Evolutionary conservation across 805 yeast genomes (phyloP).

Genomic region (Spathaspora gorwiae): DNA sequence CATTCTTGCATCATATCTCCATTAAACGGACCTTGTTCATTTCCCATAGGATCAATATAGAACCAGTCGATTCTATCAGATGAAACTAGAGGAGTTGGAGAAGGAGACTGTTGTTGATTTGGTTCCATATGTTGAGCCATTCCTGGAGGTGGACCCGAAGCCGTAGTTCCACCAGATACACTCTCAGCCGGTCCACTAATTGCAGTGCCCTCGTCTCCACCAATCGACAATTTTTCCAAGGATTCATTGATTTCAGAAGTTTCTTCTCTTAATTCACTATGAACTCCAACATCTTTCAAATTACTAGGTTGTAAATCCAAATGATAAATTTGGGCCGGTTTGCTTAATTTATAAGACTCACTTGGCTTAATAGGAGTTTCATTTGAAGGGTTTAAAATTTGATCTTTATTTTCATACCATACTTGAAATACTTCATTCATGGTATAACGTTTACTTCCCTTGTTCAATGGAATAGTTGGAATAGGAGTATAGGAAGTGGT

Average conservation of each 20-base stretch:
- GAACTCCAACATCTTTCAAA: not conserved
- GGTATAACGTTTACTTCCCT: conserved; percentile 41
- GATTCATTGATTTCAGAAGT: conserved; percentile 5
- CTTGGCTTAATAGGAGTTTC: conserved; percentile 10
- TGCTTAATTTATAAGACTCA: conserved; percentile 27
- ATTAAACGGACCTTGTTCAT: conserved; percentile 77
- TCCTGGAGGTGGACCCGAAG: conserved; percentile 17
- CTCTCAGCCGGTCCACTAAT: not conserved
- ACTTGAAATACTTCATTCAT: conserved; percentile 51
- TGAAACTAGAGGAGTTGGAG: conserved; percentile 17
- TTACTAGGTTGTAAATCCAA: conserved; percentile 22
- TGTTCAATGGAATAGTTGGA: conserved; percentile 30
- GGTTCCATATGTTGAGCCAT: conserved; percentile 6
- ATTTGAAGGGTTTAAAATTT: conserved; percentile 12
- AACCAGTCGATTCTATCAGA: conserved; percentile 57
- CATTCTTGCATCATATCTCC: conserved; percentile 76
- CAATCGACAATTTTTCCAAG: conserved; percentile 7
- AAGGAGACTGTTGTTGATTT: not conserved
- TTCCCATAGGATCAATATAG: conserved; percentile 66
- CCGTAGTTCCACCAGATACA: conserved; percentile 1
- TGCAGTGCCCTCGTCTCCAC: not conserved
- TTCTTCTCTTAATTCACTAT: not conserved
- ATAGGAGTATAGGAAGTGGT: not conserved
- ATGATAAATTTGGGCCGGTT: conserved; percentile 34
- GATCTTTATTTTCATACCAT: conserved; percentile 37